A percentile compares a stretch with the other conserved stretches of the same genome.
Conservation (phyloP, 352 stramenopile species). For the Globisporangium spiculum region DNA sequence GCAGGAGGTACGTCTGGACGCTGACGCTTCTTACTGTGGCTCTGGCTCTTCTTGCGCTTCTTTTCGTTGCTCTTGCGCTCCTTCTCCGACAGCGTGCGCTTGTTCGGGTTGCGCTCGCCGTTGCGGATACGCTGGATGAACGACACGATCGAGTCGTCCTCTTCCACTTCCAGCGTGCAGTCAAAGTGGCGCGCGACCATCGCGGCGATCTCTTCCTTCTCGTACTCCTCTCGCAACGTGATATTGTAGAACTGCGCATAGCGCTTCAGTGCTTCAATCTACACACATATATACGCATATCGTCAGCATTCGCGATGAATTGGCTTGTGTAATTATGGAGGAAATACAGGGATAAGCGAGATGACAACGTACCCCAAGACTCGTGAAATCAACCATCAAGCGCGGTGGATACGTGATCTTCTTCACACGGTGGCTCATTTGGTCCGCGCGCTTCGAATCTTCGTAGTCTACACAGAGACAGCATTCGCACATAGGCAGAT, state of each 20-base stretch:
- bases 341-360: neutral
- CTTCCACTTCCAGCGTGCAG: constrained; percentile 72
- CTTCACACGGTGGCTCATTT: constrained; percentile 41
- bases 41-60: constrained; percentile 74
- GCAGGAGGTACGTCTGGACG: neutral
- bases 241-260: constrained; percentile 84
- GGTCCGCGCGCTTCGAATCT: constrained; percentile 27
- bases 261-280: constrained; percentile 72
- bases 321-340: neutral
- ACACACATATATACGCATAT: neutral
- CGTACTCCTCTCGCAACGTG: constrained; percentile 49
- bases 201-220: constrained; percentile 72
- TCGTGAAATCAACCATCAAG: constrained; percentile 86
- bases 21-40: constrained; percentile 42
- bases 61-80: constrained; percentile 60
- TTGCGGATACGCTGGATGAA: constrained; percentile 86
- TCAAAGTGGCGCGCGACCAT: constrained; percentile 82
- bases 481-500: neutral
- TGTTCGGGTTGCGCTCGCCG: constrained; percentile 59
- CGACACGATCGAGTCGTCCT: constrained; percentile 84
- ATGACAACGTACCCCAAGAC: constrained; percentile 51
- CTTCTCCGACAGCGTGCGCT: constrained; percentile 55
- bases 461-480: constrained; percentile 26
- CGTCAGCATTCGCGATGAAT: neutral
- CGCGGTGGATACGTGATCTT: constrained; percentile 64